Conservation (phyloP, 2,329 filamentous ascomycete genomes). For the Colletotrichum lupini region DNA sequence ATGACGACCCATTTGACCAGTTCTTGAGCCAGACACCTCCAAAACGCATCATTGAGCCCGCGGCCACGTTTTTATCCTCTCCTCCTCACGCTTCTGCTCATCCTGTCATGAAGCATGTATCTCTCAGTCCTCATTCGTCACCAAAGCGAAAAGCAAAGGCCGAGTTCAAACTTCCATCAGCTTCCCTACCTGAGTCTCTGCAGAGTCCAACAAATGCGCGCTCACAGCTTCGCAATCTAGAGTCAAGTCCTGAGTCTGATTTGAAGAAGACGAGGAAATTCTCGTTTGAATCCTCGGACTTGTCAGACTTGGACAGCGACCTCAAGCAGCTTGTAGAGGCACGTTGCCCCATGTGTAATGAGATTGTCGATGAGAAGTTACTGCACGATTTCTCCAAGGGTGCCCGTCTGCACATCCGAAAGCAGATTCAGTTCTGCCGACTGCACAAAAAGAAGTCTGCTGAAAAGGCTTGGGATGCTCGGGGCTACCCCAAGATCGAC, state of each 20-base stretch:
- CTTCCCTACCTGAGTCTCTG: conserved; percentile 3
- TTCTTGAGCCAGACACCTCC: conserved; percentile 7
- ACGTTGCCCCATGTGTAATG: conserved; percentile 75
- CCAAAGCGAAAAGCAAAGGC: not conserved
- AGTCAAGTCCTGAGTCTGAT: not conserved
- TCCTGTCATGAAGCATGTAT: conserved; percentile 1
- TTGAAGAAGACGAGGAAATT: conserved; percentile 6
- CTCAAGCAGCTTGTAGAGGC: conserved; percentile 34
- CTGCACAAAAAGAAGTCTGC: conserved; percentile 70
- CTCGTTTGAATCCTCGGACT: conserved; percentile 22
- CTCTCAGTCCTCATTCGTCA: conserved; percentile 23
- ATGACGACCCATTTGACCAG: conserved; percentile 29
- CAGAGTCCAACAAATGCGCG: conserved; percentile 9
- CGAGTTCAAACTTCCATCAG: conserved; percentile 12
- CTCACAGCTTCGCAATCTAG: not conserved
- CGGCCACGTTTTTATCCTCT: conserved; percentile 8
- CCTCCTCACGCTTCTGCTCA: conserved; percentile 4
- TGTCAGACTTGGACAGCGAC: conserved; percentile 11
- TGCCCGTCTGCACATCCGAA: conserved; percentile 62
- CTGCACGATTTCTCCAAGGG: conserved; percentile 64
- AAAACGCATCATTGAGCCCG: conserved; percentile 1
- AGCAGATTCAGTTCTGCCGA: conserved; percentile 73
- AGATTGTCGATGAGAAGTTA: conserved; percentile 64
- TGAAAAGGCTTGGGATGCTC: conserved; percentile 55
- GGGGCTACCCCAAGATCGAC: conserved; percentile 76